Percentiles rank a stretch among this genome's conserved stretches.
These are phyloP conservation scores for Cladosporium sp. DNA, from an alignment of 2,329 filamentous ascomycete genomes.

Conservation along the genomic window DNA sequence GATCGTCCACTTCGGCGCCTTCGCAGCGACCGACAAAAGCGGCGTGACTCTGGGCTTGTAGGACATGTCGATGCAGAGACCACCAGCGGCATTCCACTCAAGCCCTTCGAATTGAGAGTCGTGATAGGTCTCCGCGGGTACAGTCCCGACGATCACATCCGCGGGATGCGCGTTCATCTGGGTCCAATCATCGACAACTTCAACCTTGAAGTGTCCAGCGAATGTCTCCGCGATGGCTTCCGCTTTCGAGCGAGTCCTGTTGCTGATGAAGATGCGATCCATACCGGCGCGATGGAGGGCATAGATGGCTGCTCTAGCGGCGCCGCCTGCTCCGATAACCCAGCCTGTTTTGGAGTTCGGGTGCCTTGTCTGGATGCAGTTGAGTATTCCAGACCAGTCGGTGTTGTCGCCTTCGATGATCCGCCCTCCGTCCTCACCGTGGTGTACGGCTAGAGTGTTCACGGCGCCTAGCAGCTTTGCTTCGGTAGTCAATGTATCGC, in stretches of 20 bases:
- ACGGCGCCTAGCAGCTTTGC: neutral
- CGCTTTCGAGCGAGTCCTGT: neutral
- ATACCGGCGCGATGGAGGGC: neutral
- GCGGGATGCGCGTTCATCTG: conserved; percentile 1
- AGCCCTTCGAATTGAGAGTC: neutral
- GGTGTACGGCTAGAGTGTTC: neutral
- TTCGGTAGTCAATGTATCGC: neutral
- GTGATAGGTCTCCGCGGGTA: neutral
- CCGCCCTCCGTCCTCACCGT: neutral
- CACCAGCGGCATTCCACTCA: neutral
- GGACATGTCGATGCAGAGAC: conserved; percentile 13
- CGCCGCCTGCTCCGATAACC: conserved; percentile 2
- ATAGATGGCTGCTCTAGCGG: neutral
- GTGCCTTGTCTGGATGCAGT: neutral
- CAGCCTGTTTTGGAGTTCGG: neutral
- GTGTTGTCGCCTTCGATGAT: conserved; percentile 14
- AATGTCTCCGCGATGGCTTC: neutral
- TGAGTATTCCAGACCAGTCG: conserved; percentile 5
- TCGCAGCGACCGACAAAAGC: neutral
- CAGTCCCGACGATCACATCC: conserved; percentile 5
- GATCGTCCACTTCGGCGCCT: neutral
- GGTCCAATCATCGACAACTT: neutral
- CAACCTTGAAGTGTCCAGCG: neutral
- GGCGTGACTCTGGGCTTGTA: conserved; percentile 12
- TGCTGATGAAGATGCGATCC: neutral